These are phyloP conservation scores for Pseudonitzschia delicatissima DNA, from an alignment of 108 stramenopile species.

Conservation along the genomic window DNA sequence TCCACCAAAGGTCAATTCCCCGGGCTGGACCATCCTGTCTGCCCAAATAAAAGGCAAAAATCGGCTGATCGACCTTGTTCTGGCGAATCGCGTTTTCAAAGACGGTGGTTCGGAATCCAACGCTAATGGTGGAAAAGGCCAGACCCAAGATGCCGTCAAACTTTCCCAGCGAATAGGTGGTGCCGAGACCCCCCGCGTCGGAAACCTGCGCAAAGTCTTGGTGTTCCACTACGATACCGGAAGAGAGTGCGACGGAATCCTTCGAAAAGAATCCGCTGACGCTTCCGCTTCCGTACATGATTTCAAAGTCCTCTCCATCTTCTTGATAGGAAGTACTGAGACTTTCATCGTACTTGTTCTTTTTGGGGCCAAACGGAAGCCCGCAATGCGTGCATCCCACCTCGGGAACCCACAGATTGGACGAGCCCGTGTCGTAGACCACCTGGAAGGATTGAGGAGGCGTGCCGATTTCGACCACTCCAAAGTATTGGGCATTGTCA, in stretches of 20 bases:
- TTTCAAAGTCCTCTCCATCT: slow-evolving; percentile 74
- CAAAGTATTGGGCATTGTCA: slow-evolving; percentile 86
- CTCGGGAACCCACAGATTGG: slow-evolving; percentile 97
- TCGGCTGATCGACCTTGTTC: slow-evolving; percentile 57
- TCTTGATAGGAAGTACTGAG: slow-evolving; percentile 45
- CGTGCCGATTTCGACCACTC: slow-evolving; percentile 65
- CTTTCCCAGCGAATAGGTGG: slow-evolving; percentile 89
- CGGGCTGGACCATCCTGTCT: slow-evolving; percentile 81
- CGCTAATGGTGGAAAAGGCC: slow-evolving; percentile 87
- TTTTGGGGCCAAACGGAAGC: slow-evolving; percentile 46
- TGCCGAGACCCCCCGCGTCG: slow-evolving; percentile 95
- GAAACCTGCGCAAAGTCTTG: slow-evolving; percentile 86
- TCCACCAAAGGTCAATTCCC: slow-evolving; percentile 96
- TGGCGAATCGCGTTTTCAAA: slow-evolving; percentile 91
- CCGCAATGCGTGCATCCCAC: slow-evolving; percentile 72
- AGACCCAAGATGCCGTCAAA: slow-evolving; percentile 99
- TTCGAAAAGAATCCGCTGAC: slow-evolving; percentile 68
- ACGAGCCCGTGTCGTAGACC: slow-evolving; percentile 96
- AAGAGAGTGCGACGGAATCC: slow-evolving; percentile 67
- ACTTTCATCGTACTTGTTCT: slow-evolving; percentile 63
- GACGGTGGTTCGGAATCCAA: slow-evolving; percentile 86
- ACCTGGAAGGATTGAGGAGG: slow-evolving; percentile 87
- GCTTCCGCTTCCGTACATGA: slow-evolving; percentile 87
- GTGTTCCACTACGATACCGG: slow-evolving; percentile 49
- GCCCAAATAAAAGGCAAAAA: slow-evolving; percentile 97